Evolutionary conservation across 495 filamentous ascomycete genomes (phyloP), one percentile per base, ranked within the genome.

Genomic region (Saxophila tyrrhenica): DNA sequence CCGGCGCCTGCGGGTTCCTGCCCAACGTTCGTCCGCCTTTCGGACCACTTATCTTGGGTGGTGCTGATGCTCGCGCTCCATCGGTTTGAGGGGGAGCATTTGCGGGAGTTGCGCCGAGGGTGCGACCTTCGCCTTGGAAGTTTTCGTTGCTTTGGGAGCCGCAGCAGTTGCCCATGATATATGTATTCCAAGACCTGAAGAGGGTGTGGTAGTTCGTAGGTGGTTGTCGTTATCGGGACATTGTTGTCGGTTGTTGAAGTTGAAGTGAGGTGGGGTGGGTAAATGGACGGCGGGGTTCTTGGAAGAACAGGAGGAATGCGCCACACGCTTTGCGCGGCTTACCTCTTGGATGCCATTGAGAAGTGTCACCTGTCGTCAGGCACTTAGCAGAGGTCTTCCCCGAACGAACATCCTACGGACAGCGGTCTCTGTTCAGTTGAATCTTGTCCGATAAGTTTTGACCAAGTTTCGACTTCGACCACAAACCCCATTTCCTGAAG

Each of bases 101-200:
- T 5, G 54, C 48, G 9, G 57, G 61, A 25, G 21, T 39, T 17
- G 51, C 43, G 46, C 39, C 56, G n/a, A 64, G 47, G 8, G 62
- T 62, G 3, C 53, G 49, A 23, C 62, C 62, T n/a, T 58, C 48
- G n/a, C 56, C 56, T 32, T 54, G 8, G 52, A 64, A 64, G 48
- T 60, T 58, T 17, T 55, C 52, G 11, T 25, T 43, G 48, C 46
- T 51, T 43, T 53, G 50, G 39, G 41, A 50, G 54, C 54, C 50
- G 50, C 48, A 64, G 56, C 58, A 61, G 56, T 64, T 64, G 44
- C 62, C 62, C 62, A 64, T 64, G 54, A 25, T 56, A 21, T 25
- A 9, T 29, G 8, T 32, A 35, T 35, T 7, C 29, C 29, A 13
- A 13, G 13, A 13, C 5, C 13, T 35, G 29, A 35, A 7, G 13